Evolutionary conservation across 176 grass and related monocot species (phyloP).

Genomic region (Triticum aestivum): IWGSC_CS_RefSeq_v2.1 NC_057814.1:410095101-410095600

Average conservation of each 20-base stretch:
- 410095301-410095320: neutral
- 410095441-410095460: neutral
- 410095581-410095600: no score
- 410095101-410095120: neutral
- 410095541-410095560: neutral
- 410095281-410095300: neutral
- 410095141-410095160: neutral
- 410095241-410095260: neutral
- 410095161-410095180: neutral
- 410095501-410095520: neutral
- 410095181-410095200: neutral
- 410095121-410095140: neutral
- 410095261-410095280: neutral
- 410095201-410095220: neutral
- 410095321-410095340: neutral
- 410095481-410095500: slow-evolving; percentile 6
- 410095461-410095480: neutral
- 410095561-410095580: neutral
- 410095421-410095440: slow-evolving; percentile 1
- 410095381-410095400: neutral
- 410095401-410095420: neutral
- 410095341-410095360: neutral
- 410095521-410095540: neutral
- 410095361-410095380: neutral
- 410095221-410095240: neutral